A percentile compares a stretch with the other conserved stretches of the same genome.
phyloP scores from a whole-genome alignment of 331 rosid genomes.

The Quercus phellos region DNA sequence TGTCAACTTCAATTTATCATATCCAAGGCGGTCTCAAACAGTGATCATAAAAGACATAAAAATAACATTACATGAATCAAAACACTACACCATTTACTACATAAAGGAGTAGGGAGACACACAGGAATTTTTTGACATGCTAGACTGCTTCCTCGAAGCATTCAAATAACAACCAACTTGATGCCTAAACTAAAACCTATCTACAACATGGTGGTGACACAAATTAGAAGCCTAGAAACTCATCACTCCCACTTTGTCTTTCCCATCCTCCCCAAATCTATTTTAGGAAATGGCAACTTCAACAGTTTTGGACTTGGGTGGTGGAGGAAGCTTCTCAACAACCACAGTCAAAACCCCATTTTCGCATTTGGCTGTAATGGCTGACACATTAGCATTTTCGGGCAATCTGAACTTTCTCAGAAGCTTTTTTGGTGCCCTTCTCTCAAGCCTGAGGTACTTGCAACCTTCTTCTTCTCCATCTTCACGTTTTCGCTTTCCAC shows the following conservation, averaged over 20 bases:
- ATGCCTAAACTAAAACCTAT: neutral
- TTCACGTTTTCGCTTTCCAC: slow-evolving; percentile 63
- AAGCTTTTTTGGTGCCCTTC: slow-evolving; percentile 50
- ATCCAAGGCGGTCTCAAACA: too few relatives aligned
- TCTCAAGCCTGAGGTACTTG: slow-evolving; percentile 63
- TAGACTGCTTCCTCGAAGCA: neutral
- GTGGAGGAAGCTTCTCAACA: slow-evolving; percentile 68
- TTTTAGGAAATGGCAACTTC: slow-evolving; percentile 46
- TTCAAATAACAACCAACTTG: neutral
- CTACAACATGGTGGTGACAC: neutral
- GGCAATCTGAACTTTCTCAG: slow-evolving; percentile 54
- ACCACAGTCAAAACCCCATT: slow-evolving; percentile 56
- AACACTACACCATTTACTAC: neutral
- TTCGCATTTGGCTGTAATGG: slow-evolving; percentile 67
- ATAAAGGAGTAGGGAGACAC: too few relatives aligned
- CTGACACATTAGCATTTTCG: slow-evolving; percentile 45
- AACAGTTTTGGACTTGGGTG: slow-evolving; percentile 54
- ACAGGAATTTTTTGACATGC: neutral
- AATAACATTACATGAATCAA: neutral
- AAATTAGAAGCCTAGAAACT: too few relatives aligned
- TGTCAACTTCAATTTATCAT: too few relatives aligned
- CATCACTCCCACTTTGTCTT: neutral
- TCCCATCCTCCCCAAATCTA: neutral
- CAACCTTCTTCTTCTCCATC: slow-evolving; percentile 69
- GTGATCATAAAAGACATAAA: too few relatives aligned